phyloP scores from a whole-genome alignment of 345 rosid species.

The Acer negundo region DNA sequence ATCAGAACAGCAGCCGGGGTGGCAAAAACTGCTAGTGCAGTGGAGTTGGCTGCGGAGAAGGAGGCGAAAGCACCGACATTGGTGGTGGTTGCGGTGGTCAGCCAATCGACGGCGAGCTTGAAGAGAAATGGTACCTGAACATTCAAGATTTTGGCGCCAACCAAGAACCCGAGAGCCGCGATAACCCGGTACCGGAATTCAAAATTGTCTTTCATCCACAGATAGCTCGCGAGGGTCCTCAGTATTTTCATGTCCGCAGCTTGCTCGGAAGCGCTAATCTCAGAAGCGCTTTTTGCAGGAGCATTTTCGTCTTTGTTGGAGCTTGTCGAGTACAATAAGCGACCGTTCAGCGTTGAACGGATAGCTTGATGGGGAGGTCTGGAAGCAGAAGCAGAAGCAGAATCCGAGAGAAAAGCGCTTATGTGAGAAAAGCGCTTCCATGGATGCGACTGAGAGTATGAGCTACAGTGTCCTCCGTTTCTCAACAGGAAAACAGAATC shows the following conservation, averaged over 20 bases:
- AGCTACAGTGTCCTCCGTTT: not conserved
- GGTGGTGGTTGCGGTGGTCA: constrained; percentile 61
- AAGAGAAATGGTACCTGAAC: constrained; percentile 97
- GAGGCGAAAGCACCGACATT: constrained; percentile 54
- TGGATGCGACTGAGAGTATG: not conserved
- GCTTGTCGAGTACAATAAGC: constrained; percentile 46
- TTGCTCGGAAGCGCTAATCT: constrained; percentile 7
- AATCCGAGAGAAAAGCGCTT: constrained; percentile 42
- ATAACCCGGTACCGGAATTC: constrained; percentile 87
- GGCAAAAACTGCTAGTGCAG: constrained; percentile 61
- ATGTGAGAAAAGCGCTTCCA: constrained; percentile 19
- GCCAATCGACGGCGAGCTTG: constrained; percentile 93
- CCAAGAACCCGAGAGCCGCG: constrained; percentile 78
- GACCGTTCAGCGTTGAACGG: not conserved
- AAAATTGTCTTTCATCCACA: constrained; percentile 86
- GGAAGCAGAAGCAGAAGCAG: not conserved
- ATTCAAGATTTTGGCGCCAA: constrained; percentile 86
- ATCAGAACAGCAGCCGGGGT: constrained; percentile 86
- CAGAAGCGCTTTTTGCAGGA: constrained; percentile 11
- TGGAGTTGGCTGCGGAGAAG: constrained; percentile 62
- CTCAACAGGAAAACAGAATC: too few relatives aligned
- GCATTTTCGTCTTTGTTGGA: constrained; percentile 31
- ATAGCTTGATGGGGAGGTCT: constrained; percentile 17
- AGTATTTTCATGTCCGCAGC: constrained; percentile 74
- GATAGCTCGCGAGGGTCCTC: constrained; percentile 68